Evolutionary conservation across 139 green algal genomes (phyloP).

Genomic region (Chlorella vulgaris): DNA sequence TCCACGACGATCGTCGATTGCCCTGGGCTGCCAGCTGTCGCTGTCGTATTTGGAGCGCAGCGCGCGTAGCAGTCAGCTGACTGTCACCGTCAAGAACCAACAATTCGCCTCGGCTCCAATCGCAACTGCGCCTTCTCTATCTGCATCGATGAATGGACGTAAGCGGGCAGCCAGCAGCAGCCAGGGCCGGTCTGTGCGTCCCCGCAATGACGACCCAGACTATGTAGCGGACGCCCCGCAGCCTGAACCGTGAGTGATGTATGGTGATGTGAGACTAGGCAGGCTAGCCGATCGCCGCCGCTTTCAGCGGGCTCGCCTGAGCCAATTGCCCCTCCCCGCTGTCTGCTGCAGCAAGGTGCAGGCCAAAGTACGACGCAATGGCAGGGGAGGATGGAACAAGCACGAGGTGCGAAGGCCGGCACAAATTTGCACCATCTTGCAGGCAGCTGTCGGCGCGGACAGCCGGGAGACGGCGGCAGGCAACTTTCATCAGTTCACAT

Average conservation of each 20-base stretch:
- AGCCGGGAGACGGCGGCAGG: neutral
- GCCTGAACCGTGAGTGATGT: neutral
- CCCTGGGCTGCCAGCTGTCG: neutral
- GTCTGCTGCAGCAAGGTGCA: constrained; percentile 20
- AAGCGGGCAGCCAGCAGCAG: constrained; percentile 7
- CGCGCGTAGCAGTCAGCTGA: neutral
- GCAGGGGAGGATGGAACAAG: constrained; percentile 30
- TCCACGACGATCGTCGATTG: neutral
- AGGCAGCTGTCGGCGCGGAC: neutral
- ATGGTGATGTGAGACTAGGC: neutral
- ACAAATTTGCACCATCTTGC: neutral
- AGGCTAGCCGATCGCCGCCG: too few species aligned
- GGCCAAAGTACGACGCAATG: constrained; percentile 16
- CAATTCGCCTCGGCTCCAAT: too few species aligned
- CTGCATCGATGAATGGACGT: neutral
- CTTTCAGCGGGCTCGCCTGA: neutral
- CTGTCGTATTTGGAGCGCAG: neutral
- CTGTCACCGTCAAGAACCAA: too few species aligned
- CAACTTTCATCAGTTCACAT: too few species aligned
- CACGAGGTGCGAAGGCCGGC: constrained; percentile 19
- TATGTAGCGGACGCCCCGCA: constrained; percentile 7
- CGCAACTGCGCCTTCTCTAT: neutral
- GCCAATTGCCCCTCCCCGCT: neutral
- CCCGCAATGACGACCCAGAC: constrained; percentile 27
- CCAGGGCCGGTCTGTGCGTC: constrained; percentile 13